Percentiles rank a stretch among this genome's conserved stretches.
These are phyloP conservation scores for Aspergillus texensis DNA, from an alignment of 2,329 filamentous ascomycete species.

Conservation along the genomic window DNA sequence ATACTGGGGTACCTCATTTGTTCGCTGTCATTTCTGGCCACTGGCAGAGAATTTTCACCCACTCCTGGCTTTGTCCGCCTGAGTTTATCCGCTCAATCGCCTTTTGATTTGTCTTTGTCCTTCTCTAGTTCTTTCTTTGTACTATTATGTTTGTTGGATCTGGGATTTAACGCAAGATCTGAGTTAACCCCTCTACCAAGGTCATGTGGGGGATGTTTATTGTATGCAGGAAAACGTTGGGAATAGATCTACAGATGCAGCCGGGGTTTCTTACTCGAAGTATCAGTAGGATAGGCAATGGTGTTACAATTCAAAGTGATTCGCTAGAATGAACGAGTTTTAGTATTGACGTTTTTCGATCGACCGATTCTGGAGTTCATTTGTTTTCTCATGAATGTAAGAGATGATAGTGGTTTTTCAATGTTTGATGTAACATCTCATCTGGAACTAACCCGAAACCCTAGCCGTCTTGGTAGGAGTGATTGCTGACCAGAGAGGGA, in stretches of 20 bases:
- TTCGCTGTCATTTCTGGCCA: background rate
- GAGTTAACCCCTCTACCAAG: background rate
- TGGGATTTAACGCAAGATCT: slow-evolving; percentile 5
- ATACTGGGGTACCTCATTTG: background rate
- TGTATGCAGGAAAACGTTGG: background rate
- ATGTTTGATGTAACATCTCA: background rate
- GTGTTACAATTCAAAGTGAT: background rate
- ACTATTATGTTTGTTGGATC: slow-evolving; percentile 8
- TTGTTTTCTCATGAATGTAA: background rate
- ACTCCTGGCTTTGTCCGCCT: background rate
- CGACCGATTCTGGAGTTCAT: background rate
- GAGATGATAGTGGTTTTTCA: background rate
- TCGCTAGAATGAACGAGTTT: background rate
- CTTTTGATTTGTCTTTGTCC: slow-evolving; percentile 5
- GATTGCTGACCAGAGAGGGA: background rate
- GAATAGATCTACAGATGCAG: slow-evolving; percentile 3
- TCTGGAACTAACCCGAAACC: background rate
- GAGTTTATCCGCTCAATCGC: background rate
- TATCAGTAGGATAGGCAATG: background rate
- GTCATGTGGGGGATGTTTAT: background rate
- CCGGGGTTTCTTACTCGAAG: background rate
- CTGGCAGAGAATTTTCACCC: background rate
- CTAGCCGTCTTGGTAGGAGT: background rate
- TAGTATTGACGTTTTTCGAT: background rate
- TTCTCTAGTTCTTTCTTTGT: slow-evolving; percentile 10